Conservation (phyloP, 805 yeast genomes). For the Metschnikowia lunata region DNA sequence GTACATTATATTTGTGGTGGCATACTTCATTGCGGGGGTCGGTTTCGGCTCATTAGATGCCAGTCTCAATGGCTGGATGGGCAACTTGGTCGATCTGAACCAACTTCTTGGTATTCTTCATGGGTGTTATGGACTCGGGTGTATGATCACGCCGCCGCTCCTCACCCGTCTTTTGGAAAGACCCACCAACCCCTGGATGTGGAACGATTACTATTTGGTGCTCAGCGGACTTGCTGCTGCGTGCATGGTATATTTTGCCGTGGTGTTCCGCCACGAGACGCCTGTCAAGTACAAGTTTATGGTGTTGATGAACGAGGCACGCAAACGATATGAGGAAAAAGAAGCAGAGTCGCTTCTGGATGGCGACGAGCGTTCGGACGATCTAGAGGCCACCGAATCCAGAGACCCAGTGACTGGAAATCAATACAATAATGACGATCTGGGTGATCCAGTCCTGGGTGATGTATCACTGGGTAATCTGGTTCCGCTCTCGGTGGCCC, state of each 20-base stretch:
- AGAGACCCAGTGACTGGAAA: slow-evolving; percentile 1
- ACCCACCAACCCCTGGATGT: slow-evolving; percentile 37
- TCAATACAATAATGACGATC: background rate
- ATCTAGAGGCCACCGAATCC: background rate
- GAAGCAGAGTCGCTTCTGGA: background rate
- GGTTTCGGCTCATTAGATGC: slow-evolving; percentile 58
- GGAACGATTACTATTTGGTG: slow-evolving; percentile 45
- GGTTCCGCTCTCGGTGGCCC: slow-evolving; percentile 28
- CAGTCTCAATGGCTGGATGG: slow-evolving; percentile 50
- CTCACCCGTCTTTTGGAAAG: slow-evolving; percentile 38
- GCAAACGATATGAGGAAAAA: slow-evolving; percentile 3
- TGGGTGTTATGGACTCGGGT: slow-evolving; percentile 51
- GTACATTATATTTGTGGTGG: slow-evolving; percentile 34
- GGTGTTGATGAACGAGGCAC: slow-evolving; percentile 11
- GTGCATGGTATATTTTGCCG: slow-evolving; percentile 20
- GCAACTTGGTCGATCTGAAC: slow-evolving; percentile 43
- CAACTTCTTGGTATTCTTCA: slow-evolving; percentile 50
- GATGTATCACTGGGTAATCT: background rate
- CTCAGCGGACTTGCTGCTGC: slow-evolving; percentile 25
- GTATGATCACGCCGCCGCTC: slow-evolving; percentile 47
- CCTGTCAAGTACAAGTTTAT: slow-evolving; percentile 39
- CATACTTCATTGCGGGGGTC: slow-evolving; percentile 45
- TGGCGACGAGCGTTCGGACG: slow-evolving; percentile 14
- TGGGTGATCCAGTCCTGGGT: background rate
- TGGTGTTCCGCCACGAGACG: slow-evolving; percentile 40